Conservation (phyloP, 1,139 yeast genomes). For the Yamadazyma dendronema region DNA sequence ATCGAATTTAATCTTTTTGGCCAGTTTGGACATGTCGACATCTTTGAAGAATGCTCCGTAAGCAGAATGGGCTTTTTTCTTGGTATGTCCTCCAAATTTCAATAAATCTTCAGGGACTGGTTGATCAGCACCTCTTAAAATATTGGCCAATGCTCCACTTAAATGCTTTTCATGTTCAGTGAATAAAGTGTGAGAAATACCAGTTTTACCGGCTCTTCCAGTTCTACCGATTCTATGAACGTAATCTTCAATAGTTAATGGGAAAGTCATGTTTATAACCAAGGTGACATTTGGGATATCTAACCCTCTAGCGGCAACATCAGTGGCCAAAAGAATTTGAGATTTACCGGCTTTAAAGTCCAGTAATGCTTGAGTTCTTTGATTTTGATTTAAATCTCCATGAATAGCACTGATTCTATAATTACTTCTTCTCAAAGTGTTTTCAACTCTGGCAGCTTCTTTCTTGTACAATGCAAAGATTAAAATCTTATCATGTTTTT, state of each 20-base stretch:
- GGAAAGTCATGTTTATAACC: slow-evolving; percentile 94
- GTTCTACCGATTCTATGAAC: slow-evolving; percentile 98
- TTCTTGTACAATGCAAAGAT: slow-evolving; percentile 94
- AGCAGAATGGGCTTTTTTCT: slow-evolving; percentile 93
- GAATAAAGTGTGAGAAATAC: slow-evolving; percentile 91
- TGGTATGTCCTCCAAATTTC: slow-evolving; percentile 96
- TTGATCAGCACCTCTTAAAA: slow-evolving; percentile 90
- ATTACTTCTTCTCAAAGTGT: slow-evolving; percentile 60
- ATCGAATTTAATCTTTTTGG: slow-evolving; percentile 86
- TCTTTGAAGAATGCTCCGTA: slow-evolving; percentile 96
- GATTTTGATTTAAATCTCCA: slow-evolving; percentile 91
- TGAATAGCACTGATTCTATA: slow-evolving; percentile 89
- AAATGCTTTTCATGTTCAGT: slow-evolving; percentile 97
- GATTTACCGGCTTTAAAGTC: slow-evolving; percentile 81
- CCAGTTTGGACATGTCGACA: slow-evolving; percentile 82
- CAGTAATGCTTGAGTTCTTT: slow-evolving; percentile 84
- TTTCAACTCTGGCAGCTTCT: slow-evolving; percentile 91
- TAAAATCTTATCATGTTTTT: slow-evolving; percentile 73
- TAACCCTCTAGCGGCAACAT: slow-evolving; percentile 98
- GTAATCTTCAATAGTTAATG: slow-evolving; percentile 95
- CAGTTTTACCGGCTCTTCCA: slow-evolving; percentile 96
- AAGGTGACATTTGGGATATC: slow-evolving; percentile 97
- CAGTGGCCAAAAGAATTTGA: slow-evolving; percentile 85
- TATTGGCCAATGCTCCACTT: slow-evolving; percentile 92
- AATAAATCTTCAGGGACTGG: slow-evolving; percentile 94